Evolutionary conservation across 2,329 filamentous ascomycete genomes (phyloP).

Genomic region (Blastomyces gilchristii): DNA sequence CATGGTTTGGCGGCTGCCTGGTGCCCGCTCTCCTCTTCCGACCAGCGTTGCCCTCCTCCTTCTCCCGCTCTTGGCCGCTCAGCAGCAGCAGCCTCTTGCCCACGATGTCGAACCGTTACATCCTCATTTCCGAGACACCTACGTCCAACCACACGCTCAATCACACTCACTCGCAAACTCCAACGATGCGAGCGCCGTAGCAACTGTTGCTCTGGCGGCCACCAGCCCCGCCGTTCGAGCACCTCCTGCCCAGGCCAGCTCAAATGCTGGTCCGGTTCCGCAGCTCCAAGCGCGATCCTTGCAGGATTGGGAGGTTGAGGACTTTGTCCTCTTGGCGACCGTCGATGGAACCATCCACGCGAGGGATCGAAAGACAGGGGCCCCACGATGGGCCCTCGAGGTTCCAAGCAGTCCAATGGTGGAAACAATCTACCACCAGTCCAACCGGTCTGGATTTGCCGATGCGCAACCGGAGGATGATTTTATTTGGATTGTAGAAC

Average conservation of each 20-base stretch:
- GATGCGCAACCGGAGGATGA: conserved; percentile 59
- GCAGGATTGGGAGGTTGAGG: conserved; percentile 99
- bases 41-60: conserved; percentile 50
- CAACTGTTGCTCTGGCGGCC: conserved; percentile 89
- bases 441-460: conserved; percentile 53
- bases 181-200: conserved; percentile 82
- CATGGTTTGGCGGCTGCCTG: conserved; percentile 57
- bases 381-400: conserved; percentile 74
- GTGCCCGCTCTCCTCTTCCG: conserved; percentile 45
- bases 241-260: conserved; percentile 65
- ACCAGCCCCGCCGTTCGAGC: conserved; percentile 74
- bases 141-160: conserved; percentile 10
- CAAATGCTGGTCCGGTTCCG: conserved; percentile 59
- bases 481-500: conserved; percentile 92
- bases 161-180: conserved; percentile 16
- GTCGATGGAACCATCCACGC: conserved; percentile 95
- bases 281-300: conserved; percentile 91
- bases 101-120: conserved; percentile 17
- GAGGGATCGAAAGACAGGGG: conserved; percentile 75
- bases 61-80: conserved; percentile 52
- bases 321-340: conserved; percentile 99
- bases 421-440: conserved; percentile 71
- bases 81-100: conserved; percentile 47
- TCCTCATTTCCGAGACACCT: conserved; percentile 16
- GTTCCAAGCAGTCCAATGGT: conserved; percentile 73